A percentile compares a stretch with the other conserved stretches of the same genome.
phyloP scores from a whole-genome alignment of 768 basidiomycete genomes.

The Boletus sp. region DNA sequence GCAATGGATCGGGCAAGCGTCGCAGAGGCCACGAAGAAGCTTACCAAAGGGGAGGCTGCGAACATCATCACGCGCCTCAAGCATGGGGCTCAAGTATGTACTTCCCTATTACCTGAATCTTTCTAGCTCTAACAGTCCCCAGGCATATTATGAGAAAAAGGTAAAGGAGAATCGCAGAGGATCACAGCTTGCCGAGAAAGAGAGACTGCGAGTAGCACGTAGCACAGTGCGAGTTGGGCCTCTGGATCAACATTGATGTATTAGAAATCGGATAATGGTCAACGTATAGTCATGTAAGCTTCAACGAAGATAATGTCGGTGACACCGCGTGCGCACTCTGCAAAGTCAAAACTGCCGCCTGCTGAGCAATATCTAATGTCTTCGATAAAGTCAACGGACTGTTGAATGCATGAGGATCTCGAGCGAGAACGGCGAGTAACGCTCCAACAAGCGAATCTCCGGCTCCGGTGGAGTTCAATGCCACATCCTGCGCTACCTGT shows the following conservation, averaged over 20 bases:
- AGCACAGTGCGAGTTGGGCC: constrained; percentile 64
- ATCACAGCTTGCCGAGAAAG: constrained; percentile 40
- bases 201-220: constrained; percentile 47
- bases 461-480: constrained; percentile 83
- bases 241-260: constrained; percentile 23
- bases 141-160: constrained; percentile 60
- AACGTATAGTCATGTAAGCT: not conserved
- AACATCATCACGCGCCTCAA: constrained; percentile 74
- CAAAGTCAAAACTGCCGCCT: constrained; percentile 59
- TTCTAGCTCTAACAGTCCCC: not conserved
- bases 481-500: constrained; percentile 31
- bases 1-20: constrained; percentile 16
- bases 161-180: constrained; percentile 39
- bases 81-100: constrained; percentile 67
- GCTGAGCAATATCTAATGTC: constrained; percentile 56
- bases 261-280: not conserved
- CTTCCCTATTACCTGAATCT: not conserved
- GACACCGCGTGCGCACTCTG: constrained; percentile 61
- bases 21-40: constrained; percentile 30
- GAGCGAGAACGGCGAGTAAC: constrained; percentile 62
- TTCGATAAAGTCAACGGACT: constrained; percentile 41
- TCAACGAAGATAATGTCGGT: constrained; percentile 46
- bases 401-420: constrained; percentile 43
- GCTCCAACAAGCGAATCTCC: constrained; percentile 90
- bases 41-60: constrained; percentile 80